Percentiles rank a stretch among this genome's conserved stretches.
These are phyloP conservation scores for Vanrija sp. DNA, from an alignment of 1,284 basidiomycete species.

Conservation along the genomic window DNA sequence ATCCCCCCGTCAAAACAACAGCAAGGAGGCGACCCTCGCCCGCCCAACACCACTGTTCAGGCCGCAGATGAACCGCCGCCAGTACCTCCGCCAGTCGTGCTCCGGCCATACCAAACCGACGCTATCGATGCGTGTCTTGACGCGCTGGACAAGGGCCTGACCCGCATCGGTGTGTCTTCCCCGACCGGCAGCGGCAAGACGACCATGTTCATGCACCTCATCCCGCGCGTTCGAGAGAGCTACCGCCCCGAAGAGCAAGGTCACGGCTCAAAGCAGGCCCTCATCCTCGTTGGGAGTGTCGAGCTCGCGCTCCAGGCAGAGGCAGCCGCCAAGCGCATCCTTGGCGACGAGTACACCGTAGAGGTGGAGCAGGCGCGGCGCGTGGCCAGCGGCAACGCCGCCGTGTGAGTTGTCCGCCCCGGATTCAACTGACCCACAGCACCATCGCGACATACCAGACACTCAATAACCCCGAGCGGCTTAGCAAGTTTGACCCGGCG, in stretches of 20 bases:
- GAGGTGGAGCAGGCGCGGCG: conserved; percentile 87
- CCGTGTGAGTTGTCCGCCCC: conserved; percentile 60
- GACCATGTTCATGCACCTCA: conserved; percentile 77
- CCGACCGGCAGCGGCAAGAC: conserved; percentile 94
- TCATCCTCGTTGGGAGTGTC: conserved; percentile 45
- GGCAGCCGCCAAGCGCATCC: conserved; percentile 62
- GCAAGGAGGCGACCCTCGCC: too few relatives aligned
- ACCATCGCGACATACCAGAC: conserved; percentile 94
- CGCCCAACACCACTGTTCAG: too few relatives aligned
- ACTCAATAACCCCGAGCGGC: conserved; percentile 61
- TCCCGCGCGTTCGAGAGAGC: conserved; percentile 50
- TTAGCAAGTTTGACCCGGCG: conserved; percentile 74
- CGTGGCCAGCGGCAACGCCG: conserved; percentile 72
- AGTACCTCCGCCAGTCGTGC: conserved; percentile 14
- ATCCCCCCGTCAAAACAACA: too few relatives aligned
- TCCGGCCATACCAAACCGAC: conserved; percentile 88
- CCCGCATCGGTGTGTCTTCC: conserved; percentile 84
- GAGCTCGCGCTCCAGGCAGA: conserved; percentile 87
- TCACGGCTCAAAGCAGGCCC: conserved; percentile 10
- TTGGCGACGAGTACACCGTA: conserved; percentile 66
- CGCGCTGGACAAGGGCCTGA: conserved; percentile 61
- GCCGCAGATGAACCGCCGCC: neutral
- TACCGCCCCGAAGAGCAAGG: neutral
- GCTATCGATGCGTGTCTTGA: conserved; percentile 74
- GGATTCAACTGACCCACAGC: conserved; percentile 47